These are phyloP conservation scores for Tulasnella calospora DNA, from an alignment of 768 basidiomycete species.

Conservation along the genomic window DNA sequence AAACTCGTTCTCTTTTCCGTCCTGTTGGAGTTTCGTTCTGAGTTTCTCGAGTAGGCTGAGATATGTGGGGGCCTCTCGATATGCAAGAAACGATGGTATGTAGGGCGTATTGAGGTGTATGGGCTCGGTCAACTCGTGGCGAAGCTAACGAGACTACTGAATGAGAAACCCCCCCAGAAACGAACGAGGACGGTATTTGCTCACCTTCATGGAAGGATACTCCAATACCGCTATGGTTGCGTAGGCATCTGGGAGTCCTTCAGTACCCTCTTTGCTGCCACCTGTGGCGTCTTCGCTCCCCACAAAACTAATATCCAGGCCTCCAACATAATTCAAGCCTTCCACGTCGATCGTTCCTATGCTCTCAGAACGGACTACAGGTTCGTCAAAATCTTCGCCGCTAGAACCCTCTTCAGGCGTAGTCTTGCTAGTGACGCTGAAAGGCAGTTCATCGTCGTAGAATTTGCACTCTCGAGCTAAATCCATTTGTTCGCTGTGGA, in stretches of 20 bases:
- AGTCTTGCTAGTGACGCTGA: background rate
- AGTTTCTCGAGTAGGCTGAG: constrained; percentile 30
- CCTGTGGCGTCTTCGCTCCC: background rate
- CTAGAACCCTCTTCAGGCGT: background rate
- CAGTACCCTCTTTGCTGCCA: background rate
- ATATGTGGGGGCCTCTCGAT: constrained; percentile 32
- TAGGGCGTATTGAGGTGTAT: constrained; percentile 32
- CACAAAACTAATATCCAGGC: constrained; percentile 33
- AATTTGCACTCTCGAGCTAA: constrained; percentile 16
- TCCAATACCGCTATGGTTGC: constrained; percentile 31
- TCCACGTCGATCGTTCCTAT: background rate
- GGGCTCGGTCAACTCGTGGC: constrained; percentile 26
- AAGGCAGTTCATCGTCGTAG: constrained; percentile 21
- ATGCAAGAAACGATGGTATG: constrained; percentile 34
- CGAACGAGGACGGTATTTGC: background rate
- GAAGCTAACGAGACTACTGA: constrained; percentile 24
- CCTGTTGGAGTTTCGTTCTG: constrained; percentile 13
- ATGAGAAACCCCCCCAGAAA: background rate
- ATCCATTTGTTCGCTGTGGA: constrained; percentile 15
- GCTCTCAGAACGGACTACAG: constrained; percentile 9
- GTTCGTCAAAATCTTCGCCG: background rate
- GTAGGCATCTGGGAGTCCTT: constrained; percentile 29
- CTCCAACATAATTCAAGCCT: constrained; percentile 31
- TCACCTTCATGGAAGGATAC: constrained; percentile 32
- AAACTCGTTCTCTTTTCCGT: constrained; percentile 20